phyloP scores from a whole-genome alignment of 2,329 filamentous ascomycete species.

The Exserohilum turcica region DNA sequence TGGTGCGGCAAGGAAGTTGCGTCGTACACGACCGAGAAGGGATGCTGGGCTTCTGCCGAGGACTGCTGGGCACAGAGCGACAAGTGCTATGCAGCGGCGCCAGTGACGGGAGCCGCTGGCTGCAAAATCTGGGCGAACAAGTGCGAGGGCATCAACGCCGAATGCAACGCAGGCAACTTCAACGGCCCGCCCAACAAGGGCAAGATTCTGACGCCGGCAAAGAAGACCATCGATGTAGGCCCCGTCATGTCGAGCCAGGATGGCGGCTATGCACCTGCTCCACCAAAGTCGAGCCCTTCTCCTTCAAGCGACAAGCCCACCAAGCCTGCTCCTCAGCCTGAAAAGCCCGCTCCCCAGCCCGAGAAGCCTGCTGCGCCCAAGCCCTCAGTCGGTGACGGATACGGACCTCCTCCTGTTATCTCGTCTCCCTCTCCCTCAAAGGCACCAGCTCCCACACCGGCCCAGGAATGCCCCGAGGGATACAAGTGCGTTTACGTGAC shows the following conservation, averaged over 20 bases:
- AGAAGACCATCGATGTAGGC: conserved; percentile 39
- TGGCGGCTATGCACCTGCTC: conserved; percentile 21
- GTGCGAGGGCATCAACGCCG: conserved; percentile 57
- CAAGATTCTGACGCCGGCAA: conserved; percentile 45
- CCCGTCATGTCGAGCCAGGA: conserved; percentile 26
- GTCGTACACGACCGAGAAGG: conserved; percentile 59
- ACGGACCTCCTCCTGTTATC: no score
- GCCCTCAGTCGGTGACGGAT: conserved; percentile 17
- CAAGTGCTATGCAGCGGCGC: conserved; percentile 64
- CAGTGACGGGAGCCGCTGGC: conserved; percentile 63
- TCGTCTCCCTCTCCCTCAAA: conserved; percentile 2
- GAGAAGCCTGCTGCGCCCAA: conserved; percentile 12
- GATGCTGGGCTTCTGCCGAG: conserved; percentile 61
- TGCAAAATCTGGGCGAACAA: conserved; percentile 68
- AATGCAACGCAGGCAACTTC: conserved; percentile 51
- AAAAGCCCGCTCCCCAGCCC: neutral
- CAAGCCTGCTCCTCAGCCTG: neutral
- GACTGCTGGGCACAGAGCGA: conserved; percentile 62
- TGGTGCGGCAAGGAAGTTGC: conserved; percentile 71
- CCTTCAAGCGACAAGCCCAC: conserved; percentile 3
- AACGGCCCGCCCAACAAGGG: conserved; percentile 53
- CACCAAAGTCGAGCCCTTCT: conserved; percentile 19
- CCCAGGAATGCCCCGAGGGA: conserved; percentile 25
- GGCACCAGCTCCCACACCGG: conserved; percentile 27
- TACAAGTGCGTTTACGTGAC: conserved; percentile 32